Evolutionary conservation across 345 rosid genomes (phyloP), one percentile per base, ranked within the genome.

Genomic region (Populus simonii): DNA sequence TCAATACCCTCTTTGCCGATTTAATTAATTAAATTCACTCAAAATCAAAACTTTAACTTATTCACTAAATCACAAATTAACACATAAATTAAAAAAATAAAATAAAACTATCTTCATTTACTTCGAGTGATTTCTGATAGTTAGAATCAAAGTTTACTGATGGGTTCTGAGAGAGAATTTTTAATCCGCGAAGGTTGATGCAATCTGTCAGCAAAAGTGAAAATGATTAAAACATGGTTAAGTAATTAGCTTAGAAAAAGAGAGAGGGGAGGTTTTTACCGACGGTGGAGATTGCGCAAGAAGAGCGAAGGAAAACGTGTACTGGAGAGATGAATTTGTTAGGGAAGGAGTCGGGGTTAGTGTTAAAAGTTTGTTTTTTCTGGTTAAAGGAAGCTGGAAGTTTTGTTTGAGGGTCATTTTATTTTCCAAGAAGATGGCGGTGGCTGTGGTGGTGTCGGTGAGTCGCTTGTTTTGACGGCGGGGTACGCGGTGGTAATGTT

Each of bases 1-100:
- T 80, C 61, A 83, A 84, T 75, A 94, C 80, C 80, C 95, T 85
- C 81, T 79, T 85, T 2, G 98, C 96, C 2, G 97, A 94, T 45
- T 92, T 72, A 61, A 78, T 39, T 55, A 38, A 20, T 68, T 53
- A 53, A 22, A 18, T 18, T 35, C 15, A 7, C 38, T n/a, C 36
- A 74, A 35, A 45, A n/a, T 53, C 22, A 41, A 69, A 76, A 18
- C 7, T 25, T 68, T 11, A 69, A 31, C 22, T 29, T 11, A 53
- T 18, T 68, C 63, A 68, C 74, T 67, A 41, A 41, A 72, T 29
- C 70, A n/a, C 39, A 49, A 13, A 57, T 29, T 18, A 25, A 10
- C 33, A 22, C 55, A 73, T 53, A 16, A 3, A 38, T 7, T 33
- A 39, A 16, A 35, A 20, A 43, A 31, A 31, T 3, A 31, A 31